Percentiles rank a stretch among this genome's conserved stretches.
phyloP scores from a whole-genome alignment of 2,329 filamentous ascomycete genomes.

The Neofusicoccum sp. region DNA sequence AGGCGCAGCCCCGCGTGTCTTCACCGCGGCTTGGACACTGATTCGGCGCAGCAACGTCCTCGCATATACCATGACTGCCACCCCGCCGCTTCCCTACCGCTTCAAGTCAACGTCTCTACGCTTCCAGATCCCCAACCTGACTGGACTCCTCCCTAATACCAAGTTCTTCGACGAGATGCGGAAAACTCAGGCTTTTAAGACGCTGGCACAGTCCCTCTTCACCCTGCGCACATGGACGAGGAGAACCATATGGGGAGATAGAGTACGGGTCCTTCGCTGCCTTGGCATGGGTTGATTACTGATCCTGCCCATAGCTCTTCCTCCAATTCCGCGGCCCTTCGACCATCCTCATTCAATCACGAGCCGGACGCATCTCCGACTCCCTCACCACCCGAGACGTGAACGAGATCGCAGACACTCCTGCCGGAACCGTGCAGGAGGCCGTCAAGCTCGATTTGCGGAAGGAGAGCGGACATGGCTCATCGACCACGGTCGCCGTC shows the following conservation, averaged over 20 bases:
- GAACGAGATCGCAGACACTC: slow-evolving; percentile 83
- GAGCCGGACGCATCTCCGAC: slow-evolving; percentile 76
- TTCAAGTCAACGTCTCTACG: slow-evolving; percentile 74
- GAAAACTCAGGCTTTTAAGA: slow-evolving; percentile 70
- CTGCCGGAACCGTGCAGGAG: slow-evolving; percentile 66
- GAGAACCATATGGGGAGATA: slow-evolving; percentile 87
- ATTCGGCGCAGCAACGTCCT: slow-evolving; percentile 67
- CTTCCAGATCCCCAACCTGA: slow-evolving; percentile 72
- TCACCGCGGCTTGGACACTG: not conserved
- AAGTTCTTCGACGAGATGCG: slow-evolving; percentile 70
- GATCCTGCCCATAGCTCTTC: slow-evolving; percentile 60
- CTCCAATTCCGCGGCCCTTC: slow-evolving; percentile 84
- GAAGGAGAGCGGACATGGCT: slow-evolving; percentile 26
- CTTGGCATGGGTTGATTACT: not conserved
- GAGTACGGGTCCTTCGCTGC: slow-evolving; percentile 48
- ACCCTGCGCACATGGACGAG: slow-evolving; percentile 72
- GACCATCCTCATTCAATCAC: slow-evolving; percentile 83
- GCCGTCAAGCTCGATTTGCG: slow-evolving; percentile 50
- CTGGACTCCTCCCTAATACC: slow-evolving; percentile 65
- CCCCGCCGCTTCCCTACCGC: slow-evolving; percentile 77
- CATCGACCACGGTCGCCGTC: not conserved
- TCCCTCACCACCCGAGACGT: slow-evolving; percentile 74
- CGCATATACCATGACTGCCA: slow-evolving; percentile 76
- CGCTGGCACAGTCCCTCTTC: slow-evolving; percentile 63
- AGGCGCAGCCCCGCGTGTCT: slow-evolving; percentile 22